phyloP scores from a whole-genome alignment of 2,329 filamentous ascomycete species.

The Fusarium sp. region DNA sequence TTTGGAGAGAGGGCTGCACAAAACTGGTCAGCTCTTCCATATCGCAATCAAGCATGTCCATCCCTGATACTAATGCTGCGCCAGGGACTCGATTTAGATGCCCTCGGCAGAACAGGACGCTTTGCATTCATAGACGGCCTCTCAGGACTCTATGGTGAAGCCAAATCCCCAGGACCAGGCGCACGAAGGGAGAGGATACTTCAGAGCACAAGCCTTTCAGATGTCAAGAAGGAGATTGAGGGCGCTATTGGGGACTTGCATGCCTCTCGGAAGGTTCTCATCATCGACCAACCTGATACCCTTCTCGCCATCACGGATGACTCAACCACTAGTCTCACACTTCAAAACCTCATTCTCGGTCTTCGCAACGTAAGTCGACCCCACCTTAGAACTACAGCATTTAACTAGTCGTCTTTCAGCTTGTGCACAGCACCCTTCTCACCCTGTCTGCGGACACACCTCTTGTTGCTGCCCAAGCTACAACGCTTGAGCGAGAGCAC shows the following conservation, averaged over 20 bases:
- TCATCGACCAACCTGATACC: constrained; percentile 76
- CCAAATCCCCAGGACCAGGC: neutral
- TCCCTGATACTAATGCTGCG: constrained; percentile 3
- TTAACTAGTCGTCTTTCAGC: constrained; percentile 55
- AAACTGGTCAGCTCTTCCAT: constrained; percentile 67
- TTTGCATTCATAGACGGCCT: constrained; percentile 84
- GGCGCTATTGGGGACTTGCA: constrained; percentile 56
- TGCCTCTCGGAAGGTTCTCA: constrained; percentile 62
- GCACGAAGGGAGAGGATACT: constrained; percentile 47
- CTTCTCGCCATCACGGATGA: constrained; percentile 71
- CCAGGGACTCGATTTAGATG: constrained; percentile 78
- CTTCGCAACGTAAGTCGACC: constrained; percentile 70
- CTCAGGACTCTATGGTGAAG: constrained; percentile 64
- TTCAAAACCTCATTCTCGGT: constrained; percentile 69
- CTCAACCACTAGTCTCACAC: constrained; percentile 57
- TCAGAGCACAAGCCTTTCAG: constrained; percentile 50
- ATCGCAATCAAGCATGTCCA: neutral
- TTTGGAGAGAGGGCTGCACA: constrained; percentile 80
- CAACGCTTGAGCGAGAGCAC: constrained; percentile 77
- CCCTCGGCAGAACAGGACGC: constrained; percentile 66
- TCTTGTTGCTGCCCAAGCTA: constrained; percentile 71
- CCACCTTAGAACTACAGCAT: neutral
- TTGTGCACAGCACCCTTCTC: constrained; percentile 74
- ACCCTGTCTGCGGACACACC: constrained; percentile 80
- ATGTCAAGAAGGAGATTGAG: constrained; percentile 57